These are phyloP conservation scores for Quercus suber DNA, from an alignment of 306 rosid genomes.

Conservation along the genomic window DNA sequence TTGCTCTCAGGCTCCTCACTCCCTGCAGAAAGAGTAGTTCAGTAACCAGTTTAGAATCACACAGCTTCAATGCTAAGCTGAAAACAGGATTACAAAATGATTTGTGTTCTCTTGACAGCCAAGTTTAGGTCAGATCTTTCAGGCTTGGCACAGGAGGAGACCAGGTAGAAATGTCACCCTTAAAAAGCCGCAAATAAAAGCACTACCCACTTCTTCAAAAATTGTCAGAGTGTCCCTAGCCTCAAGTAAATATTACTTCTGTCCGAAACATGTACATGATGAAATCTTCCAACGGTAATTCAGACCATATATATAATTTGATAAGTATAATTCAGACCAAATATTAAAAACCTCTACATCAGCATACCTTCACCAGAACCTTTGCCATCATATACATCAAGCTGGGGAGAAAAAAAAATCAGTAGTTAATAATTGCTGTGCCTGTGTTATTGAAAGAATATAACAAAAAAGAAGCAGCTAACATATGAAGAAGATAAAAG, in stretches of 20 bases:
- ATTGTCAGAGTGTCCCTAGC: not conserved
- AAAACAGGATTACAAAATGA: not conserved
- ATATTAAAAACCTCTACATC: slow-evolving; percentile 3
- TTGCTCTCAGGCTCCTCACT: slow-evolving; percentile 36
- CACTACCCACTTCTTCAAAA: not conserved
- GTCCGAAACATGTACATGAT: not conserved
- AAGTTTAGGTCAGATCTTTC: not conserved
- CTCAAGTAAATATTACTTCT: not conserved
- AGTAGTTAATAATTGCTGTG: slow-evolving; percentile 11
- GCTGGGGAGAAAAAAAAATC: slow-evolving; percentile 43
- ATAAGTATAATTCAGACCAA: not conserved
- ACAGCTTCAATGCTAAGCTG: not conserved
- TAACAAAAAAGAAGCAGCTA: not conserved
- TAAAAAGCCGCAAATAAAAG: not conserved
- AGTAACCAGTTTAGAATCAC: slow-evolving; percentile 14
- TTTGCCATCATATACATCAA: slow-evolving; percentile 78
- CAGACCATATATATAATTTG: not conserved
- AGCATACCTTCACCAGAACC: slow-evolving; percentile 74
- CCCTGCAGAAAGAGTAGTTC: slow-evolving; percentile 34
- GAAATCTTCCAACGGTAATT: not conserved
- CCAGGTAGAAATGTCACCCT: not conserved
- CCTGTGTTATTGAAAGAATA: not conserved
- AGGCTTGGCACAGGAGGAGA: not conserved
- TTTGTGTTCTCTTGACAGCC: not conserved
- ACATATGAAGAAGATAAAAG: not conserved